These are phyloP conservation scores for Yarrowia sp. DNA, from an alignment of 805 yeast species.

Conservation along the genomic window DNA sequence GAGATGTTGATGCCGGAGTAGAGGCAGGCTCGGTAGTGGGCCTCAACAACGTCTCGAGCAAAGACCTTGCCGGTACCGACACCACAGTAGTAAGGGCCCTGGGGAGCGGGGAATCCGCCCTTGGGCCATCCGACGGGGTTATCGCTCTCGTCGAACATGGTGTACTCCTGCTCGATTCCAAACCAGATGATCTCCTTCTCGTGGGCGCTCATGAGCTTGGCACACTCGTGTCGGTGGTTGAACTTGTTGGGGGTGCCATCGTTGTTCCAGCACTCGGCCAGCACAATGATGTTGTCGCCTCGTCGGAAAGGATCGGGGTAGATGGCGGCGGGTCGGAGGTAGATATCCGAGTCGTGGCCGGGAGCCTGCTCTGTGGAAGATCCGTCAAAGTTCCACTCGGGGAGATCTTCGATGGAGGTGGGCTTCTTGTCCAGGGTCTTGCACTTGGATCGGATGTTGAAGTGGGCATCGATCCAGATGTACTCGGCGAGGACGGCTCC, in stretches of 20 bases:
- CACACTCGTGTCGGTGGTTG: slow-evolving; percentile 97
- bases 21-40: slow-evolving; percentile 97
- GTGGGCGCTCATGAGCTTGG: slow-evolving; percentile 92
- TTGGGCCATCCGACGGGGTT: slow-evolving; percentile 97
- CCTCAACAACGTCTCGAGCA: slow-evolving; percentile 97
- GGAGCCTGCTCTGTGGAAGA: slow-evolving; percentile 98
- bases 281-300: slow-evolving; percentile 93
- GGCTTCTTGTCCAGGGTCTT: slow-evolving; percentile 74
- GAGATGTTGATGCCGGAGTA: slow-evolving; percentile 87
- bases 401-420: slow-evolving; percentile 75
- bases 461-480: slow-evolving; percentile 95
- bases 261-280: slow-evolving; percentile 96
- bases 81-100: slow-evolving; percentile 99
- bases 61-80: slow-evolving; percentile 98
- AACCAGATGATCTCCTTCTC: slow-evolving; percentile 85
- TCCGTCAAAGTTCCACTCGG: slow-evolving; percentile 99
- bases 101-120: slow-evolving; percentile 99
- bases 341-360: slow-evolving; percentile 93
- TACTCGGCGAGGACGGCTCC: slow-evolving; percentile 92
- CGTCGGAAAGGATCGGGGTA: slow-evolving; percentile 97
- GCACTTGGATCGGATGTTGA: slow-evolving; percentile 90
- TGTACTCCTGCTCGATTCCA: slow-evolving; percentile 98
- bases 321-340: slow-evolving; percentile 90
- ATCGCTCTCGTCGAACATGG: slow-evolving; percentile 87
- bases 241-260: slow-evolving; percentile 99